phyloP scores from a whole-genome alignment of 441 rosid species.

The Bruguiera hainesii region DNA sequence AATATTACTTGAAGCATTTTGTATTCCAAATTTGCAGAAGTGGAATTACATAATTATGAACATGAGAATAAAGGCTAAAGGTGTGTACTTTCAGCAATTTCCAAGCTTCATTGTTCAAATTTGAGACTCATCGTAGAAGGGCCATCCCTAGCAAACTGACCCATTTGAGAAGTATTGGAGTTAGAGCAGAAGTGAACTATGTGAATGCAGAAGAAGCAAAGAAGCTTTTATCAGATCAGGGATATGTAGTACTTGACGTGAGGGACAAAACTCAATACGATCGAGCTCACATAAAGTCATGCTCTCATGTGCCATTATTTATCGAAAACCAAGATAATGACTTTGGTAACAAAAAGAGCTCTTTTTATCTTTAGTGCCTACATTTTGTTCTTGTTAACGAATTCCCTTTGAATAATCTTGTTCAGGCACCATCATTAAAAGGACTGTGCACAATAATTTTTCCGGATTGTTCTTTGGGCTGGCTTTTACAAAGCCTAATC shows the following conservation, averaged over 20 bases:
- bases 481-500: constrained; percentile 76
- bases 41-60: constrained; percentile 14
- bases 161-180: constrained; percentile 37
- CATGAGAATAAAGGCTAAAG: constrained; percentile 24
- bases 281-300: constrained; percentile 81
- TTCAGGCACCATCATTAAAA: constrained; percentile 75
- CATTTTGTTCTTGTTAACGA: constrained; percentile 3
- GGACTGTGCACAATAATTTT: constrained; percentile 88
- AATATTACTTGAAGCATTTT: not conserved
- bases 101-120: constrained; percentile 37
- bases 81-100: constrained; percentile 54
- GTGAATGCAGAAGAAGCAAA: constrained; percentile 85
- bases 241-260: constrained; percentile 65
- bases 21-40: constrained; percentile 2
- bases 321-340: constrained; percentile 79
- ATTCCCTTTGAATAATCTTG: constrained; percentile 4
- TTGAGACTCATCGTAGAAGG: constrained; percentile 41
- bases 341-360: constrained; percentile 39
- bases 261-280: constrained; percentile 73
- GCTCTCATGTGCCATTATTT: constrained; percentile 79
- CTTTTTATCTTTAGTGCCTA: not conserved
- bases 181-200: constrained; percentile 73
- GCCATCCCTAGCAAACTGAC: constrained; percentile 29
- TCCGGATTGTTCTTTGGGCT: constrained; percentile 83
- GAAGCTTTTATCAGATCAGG: constrained; percentile 51